Conservation (phyloP, 2,329 filamentous ascomycete species). For the Pseudogymnoascus sp. region DNA sequence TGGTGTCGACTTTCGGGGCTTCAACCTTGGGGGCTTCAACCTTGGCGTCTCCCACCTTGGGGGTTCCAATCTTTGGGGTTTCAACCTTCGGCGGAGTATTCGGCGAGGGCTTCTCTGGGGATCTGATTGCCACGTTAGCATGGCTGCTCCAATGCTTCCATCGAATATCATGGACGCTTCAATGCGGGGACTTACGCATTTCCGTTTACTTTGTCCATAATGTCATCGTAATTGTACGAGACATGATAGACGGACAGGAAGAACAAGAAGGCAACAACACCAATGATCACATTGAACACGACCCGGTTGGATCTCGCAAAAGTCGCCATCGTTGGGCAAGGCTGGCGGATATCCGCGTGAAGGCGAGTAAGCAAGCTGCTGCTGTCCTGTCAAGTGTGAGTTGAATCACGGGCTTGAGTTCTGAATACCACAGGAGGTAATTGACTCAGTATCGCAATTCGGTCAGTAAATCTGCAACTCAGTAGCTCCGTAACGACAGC, state of each 20-base stretch:
- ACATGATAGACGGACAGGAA: background rate
- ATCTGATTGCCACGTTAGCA: background rate
- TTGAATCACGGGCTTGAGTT: background rate
- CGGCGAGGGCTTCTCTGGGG: background rate
- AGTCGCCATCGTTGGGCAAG: background rate
- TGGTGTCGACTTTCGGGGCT: background rate
- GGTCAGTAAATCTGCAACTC: background rate
- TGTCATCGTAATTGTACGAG: conserved; percentile 2
- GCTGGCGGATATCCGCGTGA: conserved; percentile 2
- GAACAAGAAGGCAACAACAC: background rate
- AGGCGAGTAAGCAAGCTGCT: background rate
- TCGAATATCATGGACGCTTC: background rate
- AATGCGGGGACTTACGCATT: background rate
- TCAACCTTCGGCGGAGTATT: background rate
- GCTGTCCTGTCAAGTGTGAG: background rate
- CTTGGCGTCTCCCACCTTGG: background rate
- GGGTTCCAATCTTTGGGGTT: background rate
- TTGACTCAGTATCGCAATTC: background rate
- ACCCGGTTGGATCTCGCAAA: conserved; percentile 5
- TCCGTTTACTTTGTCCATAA: background rate
- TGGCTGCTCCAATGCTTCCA: background rate
- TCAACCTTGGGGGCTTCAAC: background rate
- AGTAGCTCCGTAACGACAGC: background rate
- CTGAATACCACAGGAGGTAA: background rate
- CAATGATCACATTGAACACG: conserved; percentile 6